Evolutionary conservation across 495 filamentous ascomycete genomes (phyloP), one percentile per base, ranked within the genome.

Genomic region (Talaromyces wortmannii): DNA sequence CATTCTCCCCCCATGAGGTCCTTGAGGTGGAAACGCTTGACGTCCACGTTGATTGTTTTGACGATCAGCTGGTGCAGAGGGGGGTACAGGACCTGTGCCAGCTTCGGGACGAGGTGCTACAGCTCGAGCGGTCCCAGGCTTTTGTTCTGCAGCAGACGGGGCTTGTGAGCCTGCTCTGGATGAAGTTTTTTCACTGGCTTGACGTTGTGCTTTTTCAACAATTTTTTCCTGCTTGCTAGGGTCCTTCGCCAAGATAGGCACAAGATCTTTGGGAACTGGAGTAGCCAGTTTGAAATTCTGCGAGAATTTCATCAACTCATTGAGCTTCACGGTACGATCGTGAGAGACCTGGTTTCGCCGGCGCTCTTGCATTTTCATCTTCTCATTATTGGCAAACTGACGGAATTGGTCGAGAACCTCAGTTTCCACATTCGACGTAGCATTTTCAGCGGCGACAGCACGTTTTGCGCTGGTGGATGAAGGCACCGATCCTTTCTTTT

Each of bases 161-260:
- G 62, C 52, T 53, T 55, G 55, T 32, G 69, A 59, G 13, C 65
- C 53, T 30, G 68, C 56, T 49, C 79, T 71, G 52, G 63, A 55
- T n/a, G 70, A 55, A 15, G 82, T 72, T 59, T 88, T 84, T 50
- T 84, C 80, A 7, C 76, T 68, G 29, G 78, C 82, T 58, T 90
- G 83, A 57, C 76, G 75, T 54, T 86, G 80, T 3, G 89, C 90
- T 63, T 90, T 92, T 65, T 91, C 85, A 57, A 96, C 85, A 58
- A 99, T 97, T 65, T 88, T 82, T 59, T 90, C 82, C 71, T 99
- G 94, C 73, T 97, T 97, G 45, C 73, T 76, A 17, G 88, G 89
- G 65, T 99, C 94, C 66, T 97, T 99, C 17, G 94, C 92, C 45
- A 99, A 85, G 58, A 99, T 99, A 3, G 89, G 84, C 18, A 99